Conservation (phyloP, 2,329 filamentous ascomycete species). For the Penicillium sp. region DNA sequence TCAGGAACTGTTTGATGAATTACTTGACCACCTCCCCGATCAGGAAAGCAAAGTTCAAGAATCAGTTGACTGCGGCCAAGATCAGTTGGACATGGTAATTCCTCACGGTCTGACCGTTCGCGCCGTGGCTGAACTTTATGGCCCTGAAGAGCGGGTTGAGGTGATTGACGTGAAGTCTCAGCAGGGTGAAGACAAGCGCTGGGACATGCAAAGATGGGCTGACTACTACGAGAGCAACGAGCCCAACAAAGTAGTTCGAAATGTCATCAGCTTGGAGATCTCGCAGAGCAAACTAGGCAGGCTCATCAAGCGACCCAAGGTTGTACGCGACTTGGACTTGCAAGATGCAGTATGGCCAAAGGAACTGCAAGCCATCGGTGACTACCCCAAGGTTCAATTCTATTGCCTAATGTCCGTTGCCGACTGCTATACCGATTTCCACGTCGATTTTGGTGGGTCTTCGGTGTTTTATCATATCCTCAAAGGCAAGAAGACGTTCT, state of each 20-base stretch:
- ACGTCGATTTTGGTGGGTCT: conserved; percentile 66
- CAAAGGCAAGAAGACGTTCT: conserved; percentile 63
- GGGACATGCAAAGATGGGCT: conserved; percentile 61
- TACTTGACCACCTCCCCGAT: conserved; percentile 30
- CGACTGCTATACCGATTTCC: conserved; percentile 66
- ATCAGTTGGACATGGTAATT: conserved; percentile 63
- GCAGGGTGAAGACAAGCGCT: conserved; percentile 58
- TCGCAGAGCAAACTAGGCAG: conserved; percentile 58
- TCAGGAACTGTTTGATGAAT: conserved; percentile 39
- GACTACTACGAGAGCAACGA: conserved; percentile 60
- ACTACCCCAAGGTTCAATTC: conserved; percentile 60
- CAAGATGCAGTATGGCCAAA: conserved; percentile 49
- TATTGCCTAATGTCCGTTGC: conserved; percentile 66
- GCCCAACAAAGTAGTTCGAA: conserved; percentile 54
- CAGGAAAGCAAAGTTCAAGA: conserved; percentile 32
- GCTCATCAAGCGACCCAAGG: conserved; percentile 57
- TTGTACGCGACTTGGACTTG: conserved; percentile 57
- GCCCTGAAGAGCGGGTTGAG: conserved; percentile 56
- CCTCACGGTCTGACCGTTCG: conserved; percentile 59
- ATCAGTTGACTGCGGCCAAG: conserved; percentile 56
- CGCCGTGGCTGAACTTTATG: conserved; percentile 58
- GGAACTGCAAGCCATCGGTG: conserved; percentile 49
- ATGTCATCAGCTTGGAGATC: conserved; percentile 64
- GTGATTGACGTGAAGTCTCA: conserved; percentile 67
- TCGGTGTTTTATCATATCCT: conserved; percentile 66